Conservation (phyloP, 1,284 basidiomycete species). For the Ceratobasidium theobromae region DNA sequence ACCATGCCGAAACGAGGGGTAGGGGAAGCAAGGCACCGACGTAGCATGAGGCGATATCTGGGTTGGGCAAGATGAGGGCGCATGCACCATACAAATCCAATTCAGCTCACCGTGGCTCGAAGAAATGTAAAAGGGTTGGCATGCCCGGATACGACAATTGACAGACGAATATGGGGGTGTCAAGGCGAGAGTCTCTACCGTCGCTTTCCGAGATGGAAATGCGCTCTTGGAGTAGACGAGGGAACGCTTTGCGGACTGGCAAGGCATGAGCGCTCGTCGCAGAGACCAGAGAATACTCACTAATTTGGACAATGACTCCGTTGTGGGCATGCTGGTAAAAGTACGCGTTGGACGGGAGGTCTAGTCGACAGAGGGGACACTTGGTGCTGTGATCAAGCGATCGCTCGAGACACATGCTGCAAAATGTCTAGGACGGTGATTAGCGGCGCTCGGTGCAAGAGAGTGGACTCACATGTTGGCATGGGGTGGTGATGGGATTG, state of each 20-base stretch:
- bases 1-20: slow-evolving; percentile 88
- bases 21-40: slow-evolving; percentile 78
- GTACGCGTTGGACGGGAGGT: slow-evolving; percentile 73
- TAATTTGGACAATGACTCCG: slow-evolving; percentile 64
- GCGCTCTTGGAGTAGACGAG: slow-evolving; percentile 57
- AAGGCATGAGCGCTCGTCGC: neutral
- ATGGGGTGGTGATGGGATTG: slow-evolving; percentile 88
- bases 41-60: slow-evolving; percentile 87
- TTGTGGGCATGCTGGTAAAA: slow-evolving; percentile 73
- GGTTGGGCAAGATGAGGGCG: slow-evolving; percentile 6
- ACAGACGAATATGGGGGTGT: slow-evolving; percentile 90
- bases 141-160: slow-evolving; percentile 88
- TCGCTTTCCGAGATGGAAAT: slow-evolving; percentile 65
- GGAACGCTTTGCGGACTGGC: slow-evolving; percentile 65
- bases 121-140: slow-evolving; percentile 88
- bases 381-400: slow-evolving; percentile 80
- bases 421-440: slow-evolving; percentile 70
- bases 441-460: neutral
- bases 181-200: slow-evolving; percentile 72
- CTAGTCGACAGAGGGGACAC: slow-evolving; percentile 85
- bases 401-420: slow-evolving; percentile 82
- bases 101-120: slow-evolving; percentile 70
- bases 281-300: slow-evolving; percentile 50
- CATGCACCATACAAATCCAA: slow-evolving; percentile 37
- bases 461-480: slow-evolving; percentile 76